These are phyloP conservation scores for Vitis vinifera DNA, from an alignment of 164 flowering plant species.

Conservation along the genomic window DNA sequence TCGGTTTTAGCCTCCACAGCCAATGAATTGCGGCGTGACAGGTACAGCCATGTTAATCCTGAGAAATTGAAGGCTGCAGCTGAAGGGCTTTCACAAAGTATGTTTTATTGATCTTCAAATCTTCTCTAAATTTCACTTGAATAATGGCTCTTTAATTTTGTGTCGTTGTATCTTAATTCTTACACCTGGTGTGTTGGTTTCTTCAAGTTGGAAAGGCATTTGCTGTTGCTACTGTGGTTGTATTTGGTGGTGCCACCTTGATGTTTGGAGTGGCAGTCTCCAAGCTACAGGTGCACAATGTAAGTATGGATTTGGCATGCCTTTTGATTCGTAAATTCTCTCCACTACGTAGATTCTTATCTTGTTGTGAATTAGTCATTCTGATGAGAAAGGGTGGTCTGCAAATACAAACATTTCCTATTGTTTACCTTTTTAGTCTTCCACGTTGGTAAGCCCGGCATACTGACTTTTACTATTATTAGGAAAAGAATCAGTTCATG, in stretches of 20 bases:
- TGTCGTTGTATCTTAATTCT: not conserved
- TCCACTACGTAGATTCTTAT: not conserved
- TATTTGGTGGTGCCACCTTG: constrained; percentile 76
- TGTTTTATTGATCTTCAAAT: constrained; percentile 8
- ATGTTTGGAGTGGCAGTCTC: constrained; percentile 60
- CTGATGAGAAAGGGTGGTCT: not conserved
- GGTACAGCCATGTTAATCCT: constrained; percentile 41
- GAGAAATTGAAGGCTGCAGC: constrained; percentile 83
- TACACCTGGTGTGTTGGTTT: not conserved
- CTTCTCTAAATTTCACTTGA: not conserved
- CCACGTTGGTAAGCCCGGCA: too few relatives aligned
- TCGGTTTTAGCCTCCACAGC: constrained; percentile 73
- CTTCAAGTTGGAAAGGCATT: constrained; percentile 79
- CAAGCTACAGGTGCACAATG: constrained; percentile 59
- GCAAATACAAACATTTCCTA: not conserved
- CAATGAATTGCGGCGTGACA: constrained; percentile 68
- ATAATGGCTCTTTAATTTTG: not conserved
- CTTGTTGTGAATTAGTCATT: not conserved
- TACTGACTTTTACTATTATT: too few relatives aligned
- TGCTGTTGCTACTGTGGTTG: constrained; percentile 63
- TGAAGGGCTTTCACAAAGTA: constrained; percentile 68
- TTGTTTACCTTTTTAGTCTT: not conserved
- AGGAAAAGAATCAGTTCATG: too few relatives aligned
- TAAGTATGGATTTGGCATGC: constrained; percentile 30
- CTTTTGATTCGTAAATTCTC: not conserved